These are phyloP conservation scores for Wickerhamiella shivajii DNA, from an alignment of 805 yeast genomes.

Conservation along the genomic window DNA sequence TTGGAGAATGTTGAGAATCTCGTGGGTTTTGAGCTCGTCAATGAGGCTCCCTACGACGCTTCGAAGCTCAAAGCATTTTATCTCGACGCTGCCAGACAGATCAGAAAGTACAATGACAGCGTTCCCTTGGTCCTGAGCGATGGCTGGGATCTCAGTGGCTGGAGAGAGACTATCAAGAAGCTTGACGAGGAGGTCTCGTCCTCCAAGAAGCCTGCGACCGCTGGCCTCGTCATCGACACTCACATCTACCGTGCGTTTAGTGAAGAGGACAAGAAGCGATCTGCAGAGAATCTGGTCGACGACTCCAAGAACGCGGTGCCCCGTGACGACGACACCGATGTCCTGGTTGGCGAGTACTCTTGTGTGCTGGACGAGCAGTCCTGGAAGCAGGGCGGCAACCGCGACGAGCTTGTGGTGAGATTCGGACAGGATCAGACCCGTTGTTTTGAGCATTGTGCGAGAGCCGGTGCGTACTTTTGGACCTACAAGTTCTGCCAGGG, in stretches of 20 bases:
- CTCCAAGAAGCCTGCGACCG: conserved; percentile 19
- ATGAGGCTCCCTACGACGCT: conserved; percentile 61
- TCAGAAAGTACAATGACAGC: conserved; percentile 38
- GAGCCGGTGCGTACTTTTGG: conserved; percentile 78
- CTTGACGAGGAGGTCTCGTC: conserved; percentile 26
- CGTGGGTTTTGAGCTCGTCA: conserved; percentile 70
- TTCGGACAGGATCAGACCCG: conserved; percentile 46
- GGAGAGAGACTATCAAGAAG: conserved; percentile 50
- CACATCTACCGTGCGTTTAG: conserved; percentile 82
- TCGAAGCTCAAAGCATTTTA: conserved; percentile 42
- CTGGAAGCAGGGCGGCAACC: conserved; percentile 43
- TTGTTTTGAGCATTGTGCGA: conserved; percentile 38
- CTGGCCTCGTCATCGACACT: conserved; percentile 65
- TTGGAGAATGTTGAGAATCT: conserved; percentile 47
- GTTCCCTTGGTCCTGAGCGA: conserved; percentile 76
- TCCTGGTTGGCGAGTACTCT: conserved; percentile 79
- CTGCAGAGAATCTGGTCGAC: conserved; percentile 47
- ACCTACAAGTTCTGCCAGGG: conserved; percentile 76
- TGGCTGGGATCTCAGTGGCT: conserved; percentile 82
- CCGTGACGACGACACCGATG: conserved; percentile 35
- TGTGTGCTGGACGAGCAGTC: conserved; percentile 68
- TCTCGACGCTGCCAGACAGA: conserved; percentile 42
- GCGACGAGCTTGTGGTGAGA: conserved; percentile 41
- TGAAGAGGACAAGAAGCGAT: conserved; percentile 51
- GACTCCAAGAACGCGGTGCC: conserved; percentile 12